Evolutionary conservation across 1,284 basidiomycete species (phyloP).

Genomic region (Agaricales sp.): DNA sequence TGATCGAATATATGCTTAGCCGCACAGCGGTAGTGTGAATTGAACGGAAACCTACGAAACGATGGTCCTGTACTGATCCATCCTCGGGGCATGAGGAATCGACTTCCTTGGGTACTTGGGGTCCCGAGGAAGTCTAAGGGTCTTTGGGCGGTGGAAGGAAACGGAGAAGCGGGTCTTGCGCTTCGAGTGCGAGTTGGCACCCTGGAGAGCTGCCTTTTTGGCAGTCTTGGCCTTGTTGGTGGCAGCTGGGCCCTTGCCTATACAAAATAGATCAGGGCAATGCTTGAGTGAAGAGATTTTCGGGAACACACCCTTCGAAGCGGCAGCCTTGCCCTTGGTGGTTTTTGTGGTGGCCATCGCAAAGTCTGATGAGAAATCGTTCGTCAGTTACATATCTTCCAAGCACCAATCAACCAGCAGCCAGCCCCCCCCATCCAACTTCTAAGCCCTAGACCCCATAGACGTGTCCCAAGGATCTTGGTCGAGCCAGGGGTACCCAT

Average conservation of each 20-base stretch:
- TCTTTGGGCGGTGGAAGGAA: constrained; percentile 96
- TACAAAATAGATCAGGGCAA: background rate
- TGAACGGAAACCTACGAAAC: constrained; percentile 50
- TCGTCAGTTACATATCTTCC: background rate
- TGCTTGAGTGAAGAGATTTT: background rate
- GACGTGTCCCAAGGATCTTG: too few species aligned
- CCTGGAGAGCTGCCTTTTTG: constrained; percentile 95
- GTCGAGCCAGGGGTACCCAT: too few species aligned
- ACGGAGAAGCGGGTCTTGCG: constrained; percentile 85
- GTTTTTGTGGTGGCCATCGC: constrained; percentile 56
- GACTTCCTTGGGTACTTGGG: constrained; percentile 95
- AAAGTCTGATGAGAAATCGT: constrained; percentile 4
- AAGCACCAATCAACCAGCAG: too few species aligned
- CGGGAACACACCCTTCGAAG: constrained; percentile 32
- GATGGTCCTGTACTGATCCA: constrained; percentile 96
- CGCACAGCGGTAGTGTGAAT: background rate
- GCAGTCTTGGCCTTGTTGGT: constrained; percentile 82
- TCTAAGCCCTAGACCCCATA: too few species aligned
- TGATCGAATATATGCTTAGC: constrained; percentile 15
- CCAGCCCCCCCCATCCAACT: too few species aligned
- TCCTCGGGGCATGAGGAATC: constrained; percentile 88
- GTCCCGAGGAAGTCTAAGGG: constrained; percentile 74
- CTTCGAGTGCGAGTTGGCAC: constrained; percentile 62
- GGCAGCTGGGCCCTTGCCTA: background rate
- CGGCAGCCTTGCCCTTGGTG: constrained; percentile 48